Percentiles rank a stretch among this genome's conserved stretches.
phyloP scores from a whole-genome alignment of 495 filamentous ascomycete genomes.

The Aspergillus avenaceus region DNA sequence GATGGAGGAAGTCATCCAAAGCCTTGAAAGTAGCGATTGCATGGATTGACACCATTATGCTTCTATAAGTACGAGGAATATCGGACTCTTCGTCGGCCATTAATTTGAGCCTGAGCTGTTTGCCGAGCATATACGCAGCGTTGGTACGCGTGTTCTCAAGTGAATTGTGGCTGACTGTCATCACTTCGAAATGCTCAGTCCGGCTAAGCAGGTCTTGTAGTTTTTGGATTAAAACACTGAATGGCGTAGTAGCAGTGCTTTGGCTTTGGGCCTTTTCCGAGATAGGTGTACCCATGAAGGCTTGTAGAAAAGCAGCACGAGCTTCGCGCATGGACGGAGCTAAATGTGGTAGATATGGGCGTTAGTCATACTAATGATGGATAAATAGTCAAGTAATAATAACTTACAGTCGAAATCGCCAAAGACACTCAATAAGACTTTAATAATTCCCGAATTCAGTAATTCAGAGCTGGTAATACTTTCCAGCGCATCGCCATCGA shows the following conservation, averaged over 20 bases:
- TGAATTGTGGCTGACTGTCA: constrained; percentile 90
- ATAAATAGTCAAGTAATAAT: too few species aligned
- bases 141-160: constrained; percentile 90
- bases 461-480: constrained; percentile 97
- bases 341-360: neutral
- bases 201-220: constrained; percentile 92
- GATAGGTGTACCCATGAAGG: constrained; percentile 82
- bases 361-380: too few species aligned
- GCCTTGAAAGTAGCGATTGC: constrained; percentile 98
- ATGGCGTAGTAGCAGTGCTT: constrained; percentile 69
- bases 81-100: constrained; percentile 87
- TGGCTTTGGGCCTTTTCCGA: constrained; percentile 59
- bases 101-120: constrained; percentile 87
- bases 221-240: constrained; percentile 89
- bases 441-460: constrained; percentile 82
- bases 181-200: constrained; percentile 95
- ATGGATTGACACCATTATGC: constrained; percentile 97
- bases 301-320: constrained; percentile 79
- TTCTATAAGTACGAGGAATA: constrained; percentile 78
- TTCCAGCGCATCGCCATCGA: constrained; percentile 80
- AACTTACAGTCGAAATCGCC: constrained; percentile 51
- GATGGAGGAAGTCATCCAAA: constrained; percentile 91
- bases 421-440: constrained; percentile 77
- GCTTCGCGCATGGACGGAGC: constrained; percentile 47
- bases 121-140: constrained; percentile 91